Evolutionary conservation across 2,329 filamentous ascomycete species (phyloP).

Genomic region (Xylariaceae sp.): DNA sequence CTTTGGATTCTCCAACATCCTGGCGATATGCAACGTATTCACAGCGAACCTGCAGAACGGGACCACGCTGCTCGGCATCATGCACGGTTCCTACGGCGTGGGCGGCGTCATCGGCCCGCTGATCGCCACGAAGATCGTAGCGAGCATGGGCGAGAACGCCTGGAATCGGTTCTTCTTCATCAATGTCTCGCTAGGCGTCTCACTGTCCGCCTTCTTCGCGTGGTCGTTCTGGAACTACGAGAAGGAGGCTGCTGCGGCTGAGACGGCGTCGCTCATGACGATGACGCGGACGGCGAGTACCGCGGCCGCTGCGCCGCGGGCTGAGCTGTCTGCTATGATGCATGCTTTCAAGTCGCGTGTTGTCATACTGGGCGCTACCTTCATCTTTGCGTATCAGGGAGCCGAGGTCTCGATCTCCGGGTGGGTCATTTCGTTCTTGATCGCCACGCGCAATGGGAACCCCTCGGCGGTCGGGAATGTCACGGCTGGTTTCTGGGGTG

Average conservation of each 20-base stretch:
- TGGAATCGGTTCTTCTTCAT: slow-evolving; percentile 77
- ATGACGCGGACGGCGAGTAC: slow-evolving; percentile 5
- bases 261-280: slow-evolving; percentile 14
- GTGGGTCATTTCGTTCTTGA: slow-evolving; percentile 85
- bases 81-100: slow-evolving; percentile 67
- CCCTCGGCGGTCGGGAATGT: slow-evolving; percentile 76
- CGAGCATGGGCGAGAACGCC: slow-evolving; percentile 43
- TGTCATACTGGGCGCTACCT: slow-evolving; percentile 72
- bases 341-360: slow-evolving; percentile 51
- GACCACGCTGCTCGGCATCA: slow-evolving; percentile 56
- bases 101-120: slow-evolving; percentile 68
- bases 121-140: slow-evolving; percentile 70
- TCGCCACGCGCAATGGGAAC: slow-evolving; percentile 67
- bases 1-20: slow-evolving; percentile 53
- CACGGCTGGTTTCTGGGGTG: slow-evolving; percentile 68
- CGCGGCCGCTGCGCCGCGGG: slow-evolving; percentile 2
- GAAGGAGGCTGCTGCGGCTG: slow-evolving; percentile 48
- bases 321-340: slow-evolving; percentile 42
- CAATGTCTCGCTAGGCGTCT: slow-evolving; percentile 54
- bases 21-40: slow-evolving; percentile 60
- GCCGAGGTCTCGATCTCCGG: slow-evolving; percentile 81
- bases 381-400: slow-evolving; percentile 85
- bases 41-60: slow-evolving; percentile 52
- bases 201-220: slow-evolving; percentile 56
- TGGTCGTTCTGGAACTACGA: slow-evolving; percentile 73